A percentile compares a stretch with the other conserved stretches of the same genome.
Evolutionary conservation across 768 basidiomycete genomes (phyloP).

Genomic region (Termitomyces sp.): DNA sequence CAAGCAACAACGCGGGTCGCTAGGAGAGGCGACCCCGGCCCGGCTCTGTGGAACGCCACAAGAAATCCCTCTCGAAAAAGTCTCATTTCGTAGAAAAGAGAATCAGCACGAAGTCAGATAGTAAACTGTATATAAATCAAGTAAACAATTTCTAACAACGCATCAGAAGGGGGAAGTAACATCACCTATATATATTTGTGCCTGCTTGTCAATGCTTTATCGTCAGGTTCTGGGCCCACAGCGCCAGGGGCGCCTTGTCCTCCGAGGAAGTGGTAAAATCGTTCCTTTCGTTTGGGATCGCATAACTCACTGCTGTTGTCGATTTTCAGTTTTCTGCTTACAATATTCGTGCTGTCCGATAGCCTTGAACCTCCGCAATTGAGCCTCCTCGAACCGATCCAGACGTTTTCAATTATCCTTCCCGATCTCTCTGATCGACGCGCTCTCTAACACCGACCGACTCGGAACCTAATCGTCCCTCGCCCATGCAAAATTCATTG

Average conservation of each 20-base stretch:
- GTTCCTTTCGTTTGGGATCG: slow-evolving; percentile 15
- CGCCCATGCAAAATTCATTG: slow-evolving; percentile 7
- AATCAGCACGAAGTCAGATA: too few relatives aligned
- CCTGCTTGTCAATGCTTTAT: slow-evolving; percentile 4
- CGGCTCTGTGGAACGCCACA: neutral
- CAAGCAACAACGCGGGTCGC: neutral
- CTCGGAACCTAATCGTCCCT: neutral
- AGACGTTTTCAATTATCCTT: neutral
- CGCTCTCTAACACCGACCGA: slow-evolving; percentile 3
- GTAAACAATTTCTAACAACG: too few relatives aligned
- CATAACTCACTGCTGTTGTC: neutral
- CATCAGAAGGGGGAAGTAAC: too few relatives aligned
- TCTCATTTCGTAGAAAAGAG: neutral
- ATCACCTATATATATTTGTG: neutral
- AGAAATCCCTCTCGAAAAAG: neutral
- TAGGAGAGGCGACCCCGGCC: neutral
- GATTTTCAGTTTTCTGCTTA: slow-evolving; percentile 9
- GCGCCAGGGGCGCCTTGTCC: slow-evolving; percentile 8
- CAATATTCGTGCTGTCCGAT: slow-evolving; percentile 5
- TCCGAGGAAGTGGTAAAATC: slow-evolving; percentile 13
- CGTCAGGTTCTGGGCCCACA: neutral
- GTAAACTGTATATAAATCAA: neutral
- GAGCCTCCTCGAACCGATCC: neutral
- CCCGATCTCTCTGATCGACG: slow-evolving; percentile 13
- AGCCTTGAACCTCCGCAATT: neutral